phyloP scores from a whole-genome alignment of 177 flowering plant genomes.

The Vitis hybrid region DNA sequence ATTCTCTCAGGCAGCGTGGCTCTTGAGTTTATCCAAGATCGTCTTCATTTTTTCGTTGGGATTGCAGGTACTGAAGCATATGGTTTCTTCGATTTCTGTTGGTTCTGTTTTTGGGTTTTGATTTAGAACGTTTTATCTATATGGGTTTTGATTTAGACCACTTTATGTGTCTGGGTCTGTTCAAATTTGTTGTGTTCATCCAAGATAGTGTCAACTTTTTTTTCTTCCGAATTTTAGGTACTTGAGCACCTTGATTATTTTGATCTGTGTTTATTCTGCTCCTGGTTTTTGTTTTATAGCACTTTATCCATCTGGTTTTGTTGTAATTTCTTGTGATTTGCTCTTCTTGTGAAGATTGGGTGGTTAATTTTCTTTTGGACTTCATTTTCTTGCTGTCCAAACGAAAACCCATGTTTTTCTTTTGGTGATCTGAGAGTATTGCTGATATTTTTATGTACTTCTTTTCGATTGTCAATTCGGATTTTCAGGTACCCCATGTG shows the following conservation, averaged over 20 bases:
- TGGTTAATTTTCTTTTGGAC: background rate
- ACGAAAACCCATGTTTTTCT: background rate
- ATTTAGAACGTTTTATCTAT: background rate
- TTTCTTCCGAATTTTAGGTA: too few species aligned
- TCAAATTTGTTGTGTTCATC: background rate
- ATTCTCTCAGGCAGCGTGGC: background rate
- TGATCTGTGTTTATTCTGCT: too few species aligned
- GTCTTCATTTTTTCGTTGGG: background rate
- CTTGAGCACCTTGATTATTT: too few species aligned
- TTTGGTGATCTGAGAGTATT: background rate
- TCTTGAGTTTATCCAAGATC: background rate
- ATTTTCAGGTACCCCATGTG: background rate
- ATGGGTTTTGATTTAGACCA: constrained; percentile 4
- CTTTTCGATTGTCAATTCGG: background rate
- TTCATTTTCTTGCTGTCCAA: background rate
- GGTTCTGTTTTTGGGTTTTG: constrained; percentile 12
- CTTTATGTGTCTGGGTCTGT: background rate
- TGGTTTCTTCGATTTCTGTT: background rate
- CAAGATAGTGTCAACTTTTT: too few species aligned
- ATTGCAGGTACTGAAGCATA: constrained; percentile 4
- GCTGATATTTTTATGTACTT: background rate
- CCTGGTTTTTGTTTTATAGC: too few species aligned
- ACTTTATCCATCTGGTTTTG: too few species aligned
- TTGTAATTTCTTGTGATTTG: background rate
- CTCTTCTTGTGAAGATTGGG: background rate